Base-by-base conservation (phyloP, 2,329 filamentous ascomycete species). In the Elsinoe arachidis region DNA sequence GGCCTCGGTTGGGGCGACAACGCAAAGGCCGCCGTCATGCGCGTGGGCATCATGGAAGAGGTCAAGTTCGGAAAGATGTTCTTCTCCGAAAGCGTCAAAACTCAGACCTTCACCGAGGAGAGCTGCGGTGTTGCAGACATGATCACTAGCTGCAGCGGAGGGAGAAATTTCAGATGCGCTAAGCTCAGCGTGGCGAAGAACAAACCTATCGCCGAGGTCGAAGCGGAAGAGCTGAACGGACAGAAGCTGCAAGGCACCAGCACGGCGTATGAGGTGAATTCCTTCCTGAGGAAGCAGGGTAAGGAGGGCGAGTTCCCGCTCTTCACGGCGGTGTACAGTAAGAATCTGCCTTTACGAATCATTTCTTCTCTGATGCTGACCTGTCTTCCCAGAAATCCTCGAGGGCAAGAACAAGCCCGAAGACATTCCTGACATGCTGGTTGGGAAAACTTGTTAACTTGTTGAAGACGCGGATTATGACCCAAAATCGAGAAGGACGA, bases 1-100 rank as follows among this genome's bases (percentile, higher is more conserved):
- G 93, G 93, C 35, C 83, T 92, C 61, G 92, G 92, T 63, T 99
- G 93, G 92, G 93, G 93, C 67, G 91, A 97, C 77, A 99, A 97
- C 65, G 92, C 92, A 63, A 97, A 99, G 77, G 90, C 93, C n/a
- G 93, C 93, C 46, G 86, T 99, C 60, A 97, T 99, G 90, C 88
- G 93, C 41, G 87, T 97, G 17, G 93, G 93, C 6, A 82, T 99
- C 46, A 80, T 96, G 65, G 93, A 99, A 75, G 96, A 96, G 86
- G 90, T 97, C 67, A 87, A 88, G 69, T 99, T 99, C 65, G 92
- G 92, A 63, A 90, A 91, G 72, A 84, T 87, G 65, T 99, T 97
- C 78, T 99, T 97, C 70, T 83, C 84, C 15, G 81, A 91, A 66
- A 88, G 87, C 1, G 86, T 93, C 23, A 81, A 87, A 62, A 82